phyloP scores from a whole-genome alignment of 2,329 filamentous ascomycete genomes.

The Epichloe amarillans region DNA sequence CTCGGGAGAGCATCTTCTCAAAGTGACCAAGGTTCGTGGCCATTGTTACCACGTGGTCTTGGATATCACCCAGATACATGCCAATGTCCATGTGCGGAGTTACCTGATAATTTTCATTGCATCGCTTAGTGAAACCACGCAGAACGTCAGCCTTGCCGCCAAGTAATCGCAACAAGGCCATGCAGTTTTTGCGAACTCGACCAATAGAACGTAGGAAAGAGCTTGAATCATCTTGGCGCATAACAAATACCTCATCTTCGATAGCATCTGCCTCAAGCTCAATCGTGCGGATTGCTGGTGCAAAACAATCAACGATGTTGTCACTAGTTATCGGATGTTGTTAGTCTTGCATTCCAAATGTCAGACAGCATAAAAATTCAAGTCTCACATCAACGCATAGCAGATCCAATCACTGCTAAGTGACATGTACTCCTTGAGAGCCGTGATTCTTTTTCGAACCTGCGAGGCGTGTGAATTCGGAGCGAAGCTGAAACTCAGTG shows the following conservation, averaged over 20 bases:
- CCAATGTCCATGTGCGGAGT: conserved; percentile 94
- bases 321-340: conserved; percentile 40
- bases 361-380: not conserved
- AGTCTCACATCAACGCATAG: conserved; percentile 81
- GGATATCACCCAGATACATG: conserved; percentile 91
- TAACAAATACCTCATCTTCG: conserved; percentile 89
- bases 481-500: conserved; percentile 86
- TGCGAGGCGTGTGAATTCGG: conserved; percentile 78
- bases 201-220: conserved; percentile 80
- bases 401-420: conserved; percentile 97
- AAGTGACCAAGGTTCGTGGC: conserved; percentile 93
- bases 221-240: conserved; percentile 79
- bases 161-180: conserved; percentile 82
- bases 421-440: conserved; percentile 87
- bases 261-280: conserved; percentile 85
- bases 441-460: conserved; percentile 81
- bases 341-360: not conserved
- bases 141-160: conserved; percentile 98
- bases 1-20: conserved; percentile 90
- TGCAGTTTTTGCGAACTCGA: conserved; percentile 83
- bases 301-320: conserved; percentile 94
- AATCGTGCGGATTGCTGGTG: conserved; percentile 73
- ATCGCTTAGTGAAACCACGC: conserved; percentile 93
- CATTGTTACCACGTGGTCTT: conserved; percentile 99
- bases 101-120: conserved; percentile 93